Conservation (phyloP, 2,329 filamentous ascomycete species). For the Lasiodiplodia theobromae region DNA sequence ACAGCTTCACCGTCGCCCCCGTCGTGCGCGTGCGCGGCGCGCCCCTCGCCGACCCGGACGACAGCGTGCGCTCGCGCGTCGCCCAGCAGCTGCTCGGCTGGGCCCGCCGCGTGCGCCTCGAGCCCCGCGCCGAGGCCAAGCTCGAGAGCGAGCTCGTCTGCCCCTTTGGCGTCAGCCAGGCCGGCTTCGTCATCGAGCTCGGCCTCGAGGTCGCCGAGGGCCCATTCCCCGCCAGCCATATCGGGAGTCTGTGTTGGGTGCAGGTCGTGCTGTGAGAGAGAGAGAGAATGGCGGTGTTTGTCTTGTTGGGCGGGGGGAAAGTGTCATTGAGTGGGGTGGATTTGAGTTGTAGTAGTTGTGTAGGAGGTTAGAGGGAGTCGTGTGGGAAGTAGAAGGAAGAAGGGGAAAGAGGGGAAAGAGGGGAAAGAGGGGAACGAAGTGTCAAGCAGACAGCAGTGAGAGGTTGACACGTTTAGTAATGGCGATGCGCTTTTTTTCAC, state of each 20-base stretch:
- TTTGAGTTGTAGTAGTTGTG: no score
- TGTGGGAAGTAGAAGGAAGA: no score
- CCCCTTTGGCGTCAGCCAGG: slow-evolving; percentile 13
- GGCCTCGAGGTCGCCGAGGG: slow-evolving; percentile 22
- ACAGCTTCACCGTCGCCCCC: slow-evolving; percentile 22
- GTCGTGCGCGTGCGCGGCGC: slow-evolving; percentile 11
- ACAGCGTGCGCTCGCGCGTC: slow-evolving; percentile 20
- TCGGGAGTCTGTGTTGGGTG: slow-evolving; percentile 16
- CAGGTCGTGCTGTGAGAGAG: slow-evolving; percentile 21
- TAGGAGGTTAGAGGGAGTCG: no score
- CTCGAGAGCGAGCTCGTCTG: slow-evolving; percentile 23
- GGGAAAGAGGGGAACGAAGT: no score
- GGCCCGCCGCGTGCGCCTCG: slow-evolving; percentile 14
- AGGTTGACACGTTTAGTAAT: background rate
- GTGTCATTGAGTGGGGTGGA: background rate
- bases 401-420: no score
- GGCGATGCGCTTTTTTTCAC: background rate
- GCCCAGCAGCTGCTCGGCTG: slow-evolving; percentile 25
- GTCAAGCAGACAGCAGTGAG: background rate
- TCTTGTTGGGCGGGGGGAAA: background rate
- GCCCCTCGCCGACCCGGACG: slow-evolving; percentile 14
- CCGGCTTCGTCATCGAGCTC: slow-evolving; percentile 14
- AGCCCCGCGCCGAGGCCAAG: background rate
- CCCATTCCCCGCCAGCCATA: slow-evolving; percentile 13
- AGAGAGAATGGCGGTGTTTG: background rate